Conservation (phyloP, 257 asterid species). For the Gardenia jasminoides region DNA sequence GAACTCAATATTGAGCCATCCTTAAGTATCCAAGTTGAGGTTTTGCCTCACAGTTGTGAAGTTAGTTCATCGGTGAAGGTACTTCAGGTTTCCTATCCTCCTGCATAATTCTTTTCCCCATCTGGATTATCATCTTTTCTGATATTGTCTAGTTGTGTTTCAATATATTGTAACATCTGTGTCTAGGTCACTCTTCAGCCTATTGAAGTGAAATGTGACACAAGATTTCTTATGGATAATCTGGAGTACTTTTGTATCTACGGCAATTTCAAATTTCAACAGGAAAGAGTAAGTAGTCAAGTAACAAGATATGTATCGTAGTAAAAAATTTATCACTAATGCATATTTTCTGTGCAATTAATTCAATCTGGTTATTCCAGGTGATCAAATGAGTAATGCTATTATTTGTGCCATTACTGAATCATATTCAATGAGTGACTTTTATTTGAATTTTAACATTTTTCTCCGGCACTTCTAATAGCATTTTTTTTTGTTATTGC, state of each 20-base stretch:
- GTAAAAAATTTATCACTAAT: background rate
- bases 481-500: no score
- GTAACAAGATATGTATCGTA: background rate
- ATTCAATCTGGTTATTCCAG: no score
- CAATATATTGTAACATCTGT: slow-evolving; percentile 7
- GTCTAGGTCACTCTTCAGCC: slow-evolving; percentile 65
- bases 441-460: background rate
- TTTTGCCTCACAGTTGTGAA: slow-evolving; percentile 47
- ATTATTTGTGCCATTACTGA: background rate
- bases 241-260: slow-evolving; percentile 48
- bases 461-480: no score
- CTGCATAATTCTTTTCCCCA: slow-evolving; percentile 13
- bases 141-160: background rate
- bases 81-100: slow-evolving; percentile 18
- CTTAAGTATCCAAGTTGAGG: slow-evolving; percentile 62
- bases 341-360: no score
- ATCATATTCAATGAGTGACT: background rate
- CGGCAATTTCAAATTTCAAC: slow-evolving; percentile 52
- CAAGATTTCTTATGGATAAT: slow-evolving; percentile 54
- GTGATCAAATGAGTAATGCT: background rate
- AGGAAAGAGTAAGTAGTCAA: slow-evolving; percentile 58
- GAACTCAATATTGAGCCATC: slow-evolving; percentile 47
- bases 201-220: slow-evolving; percentile 55
- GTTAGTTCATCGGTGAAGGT: slow-evolving; percentile 70
- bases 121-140: slow-evolving; percentile 4